These are phyloP conservation scores for Aegilops longissima DNA, from an alignment of 176 grass and related monocot genomes.

Conservation along the genomic window DNA sequence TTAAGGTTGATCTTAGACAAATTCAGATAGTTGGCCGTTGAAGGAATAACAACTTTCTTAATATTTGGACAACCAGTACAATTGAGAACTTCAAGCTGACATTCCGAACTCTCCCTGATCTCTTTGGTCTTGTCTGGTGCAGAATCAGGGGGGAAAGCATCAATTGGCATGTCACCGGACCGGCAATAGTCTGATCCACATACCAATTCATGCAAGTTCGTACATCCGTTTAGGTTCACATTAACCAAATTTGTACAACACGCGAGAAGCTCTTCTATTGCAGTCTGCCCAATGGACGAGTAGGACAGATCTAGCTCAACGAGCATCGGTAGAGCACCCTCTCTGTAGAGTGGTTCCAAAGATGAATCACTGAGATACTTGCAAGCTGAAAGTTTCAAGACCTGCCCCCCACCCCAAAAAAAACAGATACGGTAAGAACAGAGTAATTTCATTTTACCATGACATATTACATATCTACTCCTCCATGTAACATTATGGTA, in stretches of 20 bases:
- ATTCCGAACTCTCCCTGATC: conserved; percentile 33
- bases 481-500: background rate
- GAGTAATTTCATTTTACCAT: background rate
- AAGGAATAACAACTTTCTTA: conserved; percentile 84
- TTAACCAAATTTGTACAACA: conserved; percentile 80
- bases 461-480: background rate
- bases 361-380: conserved; percentile 83
- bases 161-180: conserved; percentile 48
- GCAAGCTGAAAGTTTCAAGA: conserved; percentile 94
- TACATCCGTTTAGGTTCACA: conserved; percentile 93
- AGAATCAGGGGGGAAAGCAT: conserved; percentile 37
- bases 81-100: conserved; percentile 80
- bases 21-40: conserved; percentile 56
- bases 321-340: conserved; percentile 72
- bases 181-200: conserved; percentile 47
- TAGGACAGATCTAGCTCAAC: conserved; percentile 96
- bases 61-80: conserved; percentile 96
- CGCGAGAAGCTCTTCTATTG: conserved; percentile 70
- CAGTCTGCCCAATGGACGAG: conserved; percentile 83
- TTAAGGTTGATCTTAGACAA: conserved; percentile 96
- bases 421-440: conserved; percentile 12
- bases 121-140: conserved; percentile 26
- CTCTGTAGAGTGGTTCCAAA: conserved; percentile 80
- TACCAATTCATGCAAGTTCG: conserved; percentile 81
- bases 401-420: conserved; percentile 27